A percentile compares a stretch with the other conserved stretches of the same genome.
phyloP scores from a whole-genome alignment of 2,329 filamentous ascomycete species.

The Monilinia laxa region DNA sequence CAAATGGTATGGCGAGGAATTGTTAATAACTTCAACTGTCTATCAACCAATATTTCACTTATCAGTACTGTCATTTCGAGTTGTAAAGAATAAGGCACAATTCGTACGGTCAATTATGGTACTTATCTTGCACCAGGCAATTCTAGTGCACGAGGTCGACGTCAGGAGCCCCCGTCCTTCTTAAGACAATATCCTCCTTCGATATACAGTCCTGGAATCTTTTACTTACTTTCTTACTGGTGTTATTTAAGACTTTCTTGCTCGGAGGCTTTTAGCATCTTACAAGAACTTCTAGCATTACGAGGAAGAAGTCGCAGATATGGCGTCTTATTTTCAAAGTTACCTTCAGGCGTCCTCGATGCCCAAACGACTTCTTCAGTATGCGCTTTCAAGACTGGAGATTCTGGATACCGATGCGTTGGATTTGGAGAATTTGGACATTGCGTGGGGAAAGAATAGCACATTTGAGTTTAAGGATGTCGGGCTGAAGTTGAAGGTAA shows the following conservation, averaged over 20 bases:
- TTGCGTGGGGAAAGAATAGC: constrained; percentile 77
- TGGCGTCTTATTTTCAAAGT: constrained; percentile 41
- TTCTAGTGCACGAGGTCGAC: constrained; percentile 33
- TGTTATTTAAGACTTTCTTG: not conserved
- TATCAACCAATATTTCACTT: not conserved
- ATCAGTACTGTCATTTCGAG: not conserved
- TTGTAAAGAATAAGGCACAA: not conserved
- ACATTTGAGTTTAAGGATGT: constrained; percentile 86
- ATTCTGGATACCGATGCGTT: constrained; percentile 84
- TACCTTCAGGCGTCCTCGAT: constrained; percentile 57
- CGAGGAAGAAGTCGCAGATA: constrained; percentile 26
- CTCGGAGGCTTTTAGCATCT: constrained; percentile 19
- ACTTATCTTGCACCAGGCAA: constrained; percentile 16
- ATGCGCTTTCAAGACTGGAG: constrained; percentile 78
- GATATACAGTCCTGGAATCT: constrained; percentile 13
- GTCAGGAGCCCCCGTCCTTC: constrained; percentile 31
- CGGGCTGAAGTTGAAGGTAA: constrained; percentile 73
- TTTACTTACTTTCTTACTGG: constrained; percentile 8
- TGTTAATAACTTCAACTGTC: not conserved
- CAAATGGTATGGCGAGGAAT: constrained; percentile 6
- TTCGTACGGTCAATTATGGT: constrained; percentile 20
- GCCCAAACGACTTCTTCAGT: constrained; percentile 85
- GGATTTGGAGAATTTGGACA: constrained; percentile 81
- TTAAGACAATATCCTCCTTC: constrained; percentile 28
- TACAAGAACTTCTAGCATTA: not conserved